These are phyloP conservation scores for Fallopia convolvulus DNA, from an alignment of 148 eudicot species.

Conservation along the genomic window DNA sequence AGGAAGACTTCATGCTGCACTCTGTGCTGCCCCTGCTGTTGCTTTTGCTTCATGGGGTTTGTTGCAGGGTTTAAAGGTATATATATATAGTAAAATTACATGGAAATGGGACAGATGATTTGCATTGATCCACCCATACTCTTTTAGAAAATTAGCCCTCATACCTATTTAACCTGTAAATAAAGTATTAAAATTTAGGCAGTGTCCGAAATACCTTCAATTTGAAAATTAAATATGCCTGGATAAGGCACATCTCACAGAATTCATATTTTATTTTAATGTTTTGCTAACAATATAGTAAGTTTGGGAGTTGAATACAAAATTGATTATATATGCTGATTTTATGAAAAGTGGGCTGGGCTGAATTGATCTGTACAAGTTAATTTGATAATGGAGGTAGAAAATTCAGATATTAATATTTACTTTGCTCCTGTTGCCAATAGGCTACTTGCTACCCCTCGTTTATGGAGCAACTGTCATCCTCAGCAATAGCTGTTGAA, in stretches of 20 bases:
- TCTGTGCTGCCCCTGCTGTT: constrained; percentile 96
- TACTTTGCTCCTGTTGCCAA: constrained; percentile 6
- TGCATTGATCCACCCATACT: too few relatives aligned
- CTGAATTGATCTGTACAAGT: neutral
- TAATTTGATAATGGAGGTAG: neutral
- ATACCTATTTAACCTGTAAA: neutral
- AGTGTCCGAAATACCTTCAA: neutral
- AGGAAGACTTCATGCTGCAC: constrained; percentile 78
- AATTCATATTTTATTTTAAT: neutral
- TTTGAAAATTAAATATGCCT: neutral
- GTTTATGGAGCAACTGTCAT: constrained; percentile 83
- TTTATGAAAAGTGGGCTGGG: neutral
- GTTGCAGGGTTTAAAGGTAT: constrained; percentile 73
- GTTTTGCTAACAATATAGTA: too few relatives aligned
- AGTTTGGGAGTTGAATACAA: neutral
- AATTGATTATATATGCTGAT: neutral
- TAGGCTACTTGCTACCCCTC: constrained; percentile 97
- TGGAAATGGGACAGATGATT: too few relatives aligned
- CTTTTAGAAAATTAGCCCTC: neutral
- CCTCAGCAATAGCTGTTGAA: constrained; percentile 74
- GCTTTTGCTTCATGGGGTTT: constrained; percentile 95
- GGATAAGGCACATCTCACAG: neutral
- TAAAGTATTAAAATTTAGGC: neutral
- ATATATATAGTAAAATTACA: too few relatives aligned
- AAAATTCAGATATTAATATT: neutral